Evolutionary conservation across 108 stramenopile genomes (phyloP), one percentile per base, ranked within the genome.

Genomic region (Schizochytrium sp.): DNA sequence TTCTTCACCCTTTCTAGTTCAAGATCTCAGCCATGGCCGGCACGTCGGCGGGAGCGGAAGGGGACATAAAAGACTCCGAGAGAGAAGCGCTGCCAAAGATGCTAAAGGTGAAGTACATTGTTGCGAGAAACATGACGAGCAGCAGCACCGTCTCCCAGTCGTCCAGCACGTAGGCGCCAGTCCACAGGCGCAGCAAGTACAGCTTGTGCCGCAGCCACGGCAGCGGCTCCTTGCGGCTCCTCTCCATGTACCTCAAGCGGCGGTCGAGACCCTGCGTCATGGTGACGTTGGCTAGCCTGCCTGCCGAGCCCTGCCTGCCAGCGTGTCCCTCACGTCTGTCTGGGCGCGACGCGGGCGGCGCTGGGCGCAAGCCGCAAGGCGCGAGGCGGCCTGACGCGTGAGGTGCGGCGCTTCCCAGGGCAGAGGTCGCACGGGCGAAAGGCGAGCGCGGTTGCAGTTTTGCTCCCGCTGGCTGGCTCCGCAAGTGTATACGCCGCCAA

Each of bases 121-220:
- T 28, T 6, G 28, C 25, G 10, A 23, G 12, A 12, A 83, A 53
- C 76, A 83, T 47, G 51, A 83, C 76, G 51, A 47, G n/a, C 4
- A 83, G 76, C 76, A 83, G 6, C 45, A 47, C 23, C 6, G 23
- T 23, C 76, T 83, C 76, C 76, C 76, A 83, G 51, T 83, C 48
- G 51, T 83, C 76, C 0, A 83, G 76, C 76, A 83, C 48, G 51
- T 83, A 83, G 43, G 76, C 76, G 25, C 76, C 76, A 45, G 48
- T 28, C 76, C 76, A 83, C 10, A 83, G 76, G 18, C 76, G 76
- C 28, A 53, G 48, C 51, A 83, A 23, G 76, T 83, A 83, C 76
- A 83, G 18, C 76, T 83, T 83, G 76, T 83, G 76, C 76, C 28
- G 19, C n/a, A 83, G 76, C 76, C 76, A 83, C 76, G 76, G 76